Conservation (phyloP, 2,329 filamentous ascomycete genomes). For the Venturia carpophila region DNA sequence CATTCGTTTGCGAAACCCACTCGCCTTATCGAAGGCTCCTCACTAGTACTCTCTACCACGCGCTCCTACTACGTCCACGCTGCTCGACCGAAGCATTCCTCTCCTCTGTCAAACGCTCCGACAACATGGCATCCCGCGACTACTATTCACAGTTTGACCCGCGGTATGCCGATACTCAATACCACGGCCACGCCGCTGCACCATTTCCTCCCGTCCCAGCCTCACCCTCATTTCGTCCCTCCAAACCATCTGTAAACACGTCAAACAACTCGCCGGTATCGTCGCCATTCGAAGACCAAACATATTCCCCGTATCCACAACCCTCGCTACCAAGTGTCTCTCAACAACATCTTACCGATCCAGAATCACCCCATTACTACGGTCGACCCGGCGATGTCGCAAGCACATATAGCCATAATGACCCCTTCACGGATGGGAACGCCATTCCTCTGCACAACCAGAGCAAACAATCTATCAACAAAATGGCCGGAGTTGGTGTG, state of each 20-base stretch:
- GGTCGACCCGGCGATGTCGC: constrained; percentile 24
- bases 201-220: constrained; percentile 30
- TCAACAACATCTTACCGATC: constrained; percentile 44
- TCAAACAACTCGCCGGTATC: constrained; percentile 24
- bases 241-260: constrained; percentile 28
- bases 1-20: not conserved
- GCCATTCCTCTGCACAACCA: constrained; percentile 40
- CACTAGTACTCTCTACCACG: not conserved
- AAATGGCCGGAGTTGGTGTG: constrained; percentile 20
- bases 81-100: not conserved
- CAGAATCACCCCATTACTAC: constrained; percentile 35
- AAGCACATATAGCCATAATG: constrained; percentile 28
- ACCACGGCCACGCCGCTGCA: constrained; percentile 35
- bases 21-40: not conserved
- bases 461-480: constrained; percentile 32
- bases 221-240: constrained; percentile 25
- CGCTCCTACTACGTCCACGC: not conserved
- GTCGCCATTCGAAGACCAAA: constrained; percentile 60
- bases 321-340: constrained; percentile 38
- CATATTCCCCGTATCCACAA: constrained; percentile 47
- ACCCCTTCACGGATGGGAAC: constrained; percentile 42
- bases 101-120: not conserved
- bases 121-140: constrained; percentile 44
- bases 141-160: constrained; percentile 50
- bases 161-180: constrained; percentile 33